Evolutionary conservation across 371 early-diverging fungal genomes (phyloP).

Genomic region (Funneliformis caledonium): DNA sequence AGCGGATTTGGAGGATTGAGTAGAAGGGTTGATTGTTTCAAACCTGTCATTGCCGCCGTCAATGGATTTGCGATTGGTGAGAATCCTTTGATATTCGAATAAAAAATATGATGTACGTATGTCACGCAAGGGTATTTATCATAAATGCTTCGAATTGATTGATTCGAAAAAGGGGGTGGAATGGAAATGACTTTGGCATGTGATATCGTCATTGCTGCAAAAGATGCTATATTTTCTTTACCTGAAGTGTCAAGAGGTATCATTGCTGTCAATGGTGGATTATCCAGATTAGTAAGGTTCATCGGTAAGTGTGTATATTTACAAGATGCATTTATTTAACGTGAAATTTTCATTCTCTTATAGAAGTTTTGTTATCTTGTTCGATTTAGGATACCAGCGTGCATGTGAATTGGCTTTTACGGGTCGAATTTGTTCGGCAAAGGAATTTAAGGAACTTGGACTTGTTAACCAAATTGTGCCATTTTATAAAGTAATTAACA

Average conservation of each 20-base stretch:
- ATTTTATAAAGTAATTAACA: slow-evolving; percentile 30
- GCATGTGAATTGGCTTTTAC: slow-evolving; percentile 55
- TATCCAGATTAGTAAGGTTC: slow-evolving; percentile 52
- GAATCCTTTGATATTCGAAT: not conserved
- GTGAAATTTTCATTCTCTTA: too few relatives aligned
- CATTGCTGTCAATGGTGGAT: slow-evolving; percentile 53
- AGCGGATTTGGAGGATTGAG: slow-evolving; percentile 57
- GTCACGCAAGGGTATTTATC: too few relatives aligned
- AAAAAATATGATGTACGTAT: too few relatives aligned
- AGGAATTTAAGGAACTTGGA: slow-evolving; percentile 53
- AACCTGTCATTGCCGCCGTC: slow-evolving; percentile 60
- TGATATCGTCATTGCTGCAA: slow-evolving; percentile 56
- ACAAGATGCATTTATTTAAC: too few relatives aligned
- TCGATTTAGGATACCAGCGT: slow-evolving; percentile 47
- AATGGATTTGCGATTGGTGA: slow-evolving; percentile 54
- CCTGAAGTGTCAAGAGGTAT: slow-evolving; percentile 59
- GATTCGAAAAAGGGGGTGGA: slow-evolving; percentile 44
- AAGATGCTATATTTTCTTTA: slow-evolving; percentile 53
- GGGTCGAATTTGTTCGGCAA: slow-evolving; percentile 52
- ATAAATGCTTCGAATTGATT: not conserved
- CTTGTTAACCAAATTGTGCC: slow-evolving; percentile 55
- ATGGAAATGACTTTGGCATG: slow-evolving; percentile 54
- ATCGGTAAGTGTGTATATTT: slow-evolving; percentile 31
- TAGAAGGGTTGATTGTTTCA: slow-evolving; percentile 48
- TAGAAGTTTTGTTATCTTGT: not conserved